A percentile compares a stretch with the other conserved stretches of the same genome.
These are phyloP conservation scores for Tylopilus sp. DNA, from an alignment of 768 basidiomycete species.

Conservation along the genomic window DNA sequence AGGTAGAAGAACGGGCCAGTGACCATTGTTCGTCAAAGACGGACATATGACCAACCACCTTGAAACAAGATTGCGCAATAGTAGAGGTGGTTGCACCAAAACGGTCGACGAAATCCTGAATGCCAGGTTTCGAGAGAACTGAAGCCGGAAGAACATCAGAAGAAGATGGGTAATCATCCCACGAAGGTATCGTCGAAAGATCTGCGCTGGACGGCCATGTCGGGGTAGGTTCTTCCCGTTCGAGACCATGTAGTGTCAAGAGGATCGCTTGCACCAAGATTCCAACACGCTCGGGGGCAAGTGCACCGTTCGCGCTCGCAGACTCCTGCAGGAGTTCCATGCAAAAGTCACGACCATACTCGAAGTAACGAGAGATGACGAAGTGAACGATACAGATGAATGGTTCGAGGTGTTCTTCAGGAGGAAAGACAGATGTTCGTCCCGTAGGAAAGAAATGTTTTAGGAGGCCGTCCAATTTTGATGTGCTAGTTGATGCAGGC, in stretches of 20 bases:
- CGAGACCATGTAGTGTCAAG: conserved; percentile 65
- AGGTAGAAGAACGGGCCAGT: conserved; percentile 43
- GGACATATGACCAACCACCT: conserved; percentile 69
- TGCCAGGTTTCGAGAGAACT: conserved; percentile 57
- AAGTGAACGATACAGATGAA: conserved; percentile 81
- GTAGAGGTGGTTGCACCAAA: conserved; percentile 53
- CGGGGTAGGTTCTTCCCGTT: conserved; percentile 67
- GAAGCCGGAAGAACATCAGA: conserved; percentile 58
- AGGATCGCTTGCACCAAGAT: conserved; percentile 78
- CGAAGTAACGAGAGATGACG: conserved; percentile 77
- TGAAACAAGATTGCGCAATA: conserved; percentile 58
- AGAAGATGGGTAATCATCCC: conserved; percentile 68
- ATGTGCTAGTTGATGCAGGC: conserved; percentile 71
- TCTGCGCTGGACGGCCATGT: conserved; percentile 77
- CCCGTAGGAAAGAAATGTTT: conserved; percentile 79
- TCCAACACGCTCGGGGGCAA: conserved; percentile 69
- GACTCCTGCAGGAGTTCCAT: conserved; percentile 78
- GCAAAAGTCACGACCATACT: conserved; percentile 80
- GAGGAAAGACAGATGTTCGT: conserved; percentile 54
- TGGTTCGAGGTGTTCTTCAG: conserved; percentile 74
- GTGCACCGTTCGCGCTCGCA: conserved; percentile 39
- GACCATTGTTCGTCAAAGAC: conserved; percentile 86
- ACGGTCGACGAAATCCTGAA: conserved; percentile 71
- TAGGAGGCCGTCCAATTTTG: conserved; percentile 70
- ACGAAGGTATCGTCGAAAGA: conserved; percentile 50